A percentile compares a stretch with the other conserved stretches of the same genome.
Evolutionary conservation across 352 stramenopile species (phyloP).

Genomic region (Pythium aquatile): DNA sequence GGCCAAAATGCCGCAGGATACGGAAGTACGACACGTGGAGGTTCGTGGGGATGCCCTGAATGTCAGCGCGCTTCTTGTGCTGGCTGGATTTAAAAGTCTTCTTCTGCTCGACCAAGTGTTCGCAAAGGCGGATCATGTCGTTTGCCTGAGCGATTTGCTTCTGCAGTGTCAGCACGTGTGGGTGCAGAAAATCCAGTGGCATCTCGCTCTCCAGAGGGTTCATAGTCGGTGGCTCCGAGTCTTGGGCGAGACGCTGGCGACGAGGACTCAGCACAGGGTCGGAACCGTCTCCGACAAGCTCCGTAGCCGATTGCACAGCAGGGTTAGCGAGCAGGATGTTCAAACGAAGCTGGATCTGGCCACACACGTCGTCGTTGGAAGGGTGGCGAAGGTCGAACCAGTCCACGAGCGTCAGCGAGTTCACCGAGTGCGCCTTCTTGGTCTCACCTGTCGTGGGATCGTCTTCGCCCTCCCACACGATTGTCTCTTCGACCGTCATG

Average conservation of each 20-base stretch:
- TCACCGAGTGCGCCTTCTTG: conserved; percentile 39
- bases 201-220: conserved; percentile 63
- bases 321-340: conserved; percentile 72
- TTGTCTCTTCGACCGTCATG: conserved; percentile 63
- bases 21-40: conserved; percentile 83
- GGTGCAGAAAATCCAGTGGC: conserved; percentile 66
- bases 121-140: conserved; percentile 65
- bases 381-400: conserved; percentile 76
- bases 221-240: conserved; percentile 39
- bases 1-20: conserved; percentile 57
- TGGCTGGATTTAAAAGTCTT: conserved; percentile 85
- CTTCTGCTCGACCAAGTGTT: conserved; percentile 62
- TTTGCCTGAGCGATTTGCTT: conserved; percentile 61
- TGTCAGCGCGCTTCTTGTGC: conserved; percentile 79
- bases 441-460: background rate
- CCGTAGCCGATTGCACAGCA: conserved; percentile 13
- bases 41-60: conserved; percentile 82
- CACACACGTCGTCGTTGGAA: conserved; percentile 54
- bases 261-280: conserved; percentile 33
- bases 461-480: conserved; percentile 34
- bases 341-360: conserved; percentile 72
- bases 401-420: conserved; percentile 68
- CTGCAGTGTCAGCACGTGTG: conserved; percentile 66
- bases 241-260: conserved; percentile 35
- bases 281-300: conserved; percentile 23